Conservation (phyloP, 768 basidiomycete genomes). For the Porpolomopsis calyptriformis region DNA sequence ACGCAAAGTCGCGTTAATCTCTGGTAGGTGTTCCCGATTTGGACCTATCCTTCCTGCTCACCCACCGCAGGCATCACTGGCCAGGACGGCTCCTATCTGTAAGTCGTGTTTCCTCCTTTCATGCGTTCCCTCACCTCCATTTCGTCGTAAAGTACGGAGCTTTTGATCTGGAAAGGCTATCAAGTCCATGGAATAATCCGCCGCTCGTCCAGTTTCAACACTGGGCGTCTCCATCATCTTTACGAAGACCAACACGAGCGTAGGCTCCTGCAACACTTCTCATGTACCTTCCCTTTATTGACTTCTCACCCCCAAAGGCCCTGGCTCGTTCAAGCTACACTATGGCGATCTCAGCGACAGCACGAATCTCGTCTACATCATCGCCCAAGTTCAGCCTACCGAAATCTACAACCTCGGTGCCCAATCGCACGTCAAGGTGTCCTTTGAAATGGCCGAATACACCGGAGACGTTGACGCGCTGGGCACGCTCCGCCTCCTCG, state of each 20-base stretch:
- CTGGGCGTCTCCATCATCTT: conserved; percentile 85
- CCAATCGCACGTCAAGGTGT: conserved; percentile 97
- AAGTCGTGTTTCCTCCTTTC: conserved; percentile 21
- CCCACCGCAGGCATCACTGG: conserved; percentile 72
- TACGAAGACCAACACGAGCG: conserved; percentile 90
- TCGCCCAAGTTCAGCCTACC: conserved; percentile 87
- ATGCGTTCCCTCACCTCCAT: background rate
- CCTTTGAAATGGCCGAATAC: conserved; percentile 99
- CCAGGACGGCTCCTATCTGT: conserved; percentile 94
- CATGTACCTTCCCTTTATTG: conserved; percentile 3
- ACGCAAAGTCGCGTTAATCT: conserved; percentile 89
- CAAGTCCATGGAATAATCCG: conserved; percentile 94
- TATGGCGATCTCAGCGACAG: conserved; percentile 93
- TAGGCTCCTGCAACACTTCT: conserved; percentile 27
- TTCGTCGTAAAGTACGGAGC: conserved; percentile 50
- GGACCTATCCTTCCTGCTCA: conserved; percentile 5
- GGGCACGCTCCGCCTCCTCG: conserved; percentile 89
- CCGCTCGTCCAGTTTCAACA: conserved; percentile 97
- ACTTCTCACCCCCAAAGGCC: conserved; percentile 31
- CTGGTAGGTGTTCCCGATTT: conserved; percentile 42
- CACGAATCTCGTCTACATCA: conserved; percentile 94
- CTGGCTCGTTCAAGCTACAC: conserved; percentile 72
- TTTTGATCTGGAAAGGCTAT: conserved; percentile 80
- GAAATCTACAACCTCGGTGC: conserved; percentile 98
- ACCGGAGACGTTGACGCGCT: conserved; percentile 95